Evolutionary conservation across 768 basidiomycete species (phyloP), one percentile per base, ranked within the genome.

Genomic region (Collybia sordida): DNA sequence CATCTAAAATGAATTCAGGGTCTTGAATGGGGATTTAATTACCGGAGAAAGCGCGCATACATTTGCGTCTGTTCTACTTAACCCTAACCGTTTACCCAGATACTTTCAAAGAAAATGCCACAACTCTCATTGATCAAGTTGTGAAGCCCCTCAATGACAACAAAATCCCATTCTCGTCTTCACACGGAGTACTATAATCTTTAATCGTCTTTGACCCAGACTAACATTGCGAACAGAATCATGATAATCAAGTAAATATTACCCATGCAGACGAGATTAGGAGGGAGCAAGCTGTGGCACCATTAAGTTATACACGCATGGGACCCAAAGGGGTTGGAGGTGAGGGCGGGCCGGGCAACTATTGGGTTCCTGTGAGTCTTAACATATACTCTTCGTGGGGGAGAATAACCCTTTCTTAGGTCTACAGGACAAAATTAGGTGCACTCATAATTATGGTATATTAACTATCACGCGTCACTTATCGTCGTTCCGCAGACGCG

Each of bases 231-330:
- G 18, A 22, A n/a, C 50, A 88, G 86, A 88, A 89, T 57, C 86
- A 89, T 58, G 86, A 88, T 58, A 88, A 86, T 54, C 71, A 86
- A 53, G 67, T 73, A 18, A 90, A 90, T 61, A 88, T 90, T 31
- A 86, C 83, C 0, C 88, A 88, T 52, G 56, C 73, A 3, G 77
- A 81, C 51, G 88, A 89, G 50, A 86, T 89, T 40, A 55, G 64
- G n/a, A 79, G 83, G 4, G 86, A 89, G 57, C 75, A 75, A 40
- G 59, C 65, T 34, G 74, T 82, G 27, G 81, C 85, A 1, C 75
- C 74, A 4, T 63, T 78, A 36, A 84, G 81, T 55, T 88, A 88
- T 59, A 88, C 86, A 0, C 80, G 85, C 5, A 55, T 67, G 50
- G 75, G 82, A 3, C 84, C 85, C 1, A 60, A 71, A 11, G 81